A percentile compares a stretch with the other conserved stretches of the same genome.
Conservation (phyloP, 2,329 filamentous ascomycete genomes). For the Berkeleyomyces rouxiae region DNA sequence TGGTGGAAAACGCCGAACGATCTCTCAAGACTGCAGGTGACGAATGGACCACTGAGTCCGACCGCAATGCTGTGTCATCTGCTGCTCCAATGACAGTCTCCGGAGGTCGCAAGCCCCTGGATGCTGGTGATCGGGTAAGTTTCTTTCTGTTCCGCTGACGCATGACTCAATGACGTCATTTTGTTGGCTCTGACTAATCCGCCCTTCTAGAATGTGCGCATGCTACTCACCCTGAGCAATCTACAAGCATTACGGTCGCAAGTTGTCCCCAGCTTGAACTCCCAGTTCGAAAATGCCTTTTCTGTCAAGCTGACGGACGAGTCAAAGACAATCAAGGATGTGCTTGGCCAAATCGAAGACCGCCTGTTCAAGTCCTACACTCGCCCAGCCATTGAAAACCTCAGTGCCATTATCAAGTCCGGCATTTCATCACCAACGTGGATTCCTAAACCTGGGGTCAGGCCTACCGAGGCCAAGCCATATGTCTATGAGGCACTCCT, state of each 20-base stretch:
- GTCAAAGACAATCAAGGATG: constrained; percentile 77
- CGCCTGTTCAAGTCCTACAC: constrained; percentile 89
- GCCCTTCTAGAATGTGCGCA: constrained; percentile 57
- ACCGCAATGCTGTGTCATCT: constrained; percentile 16
- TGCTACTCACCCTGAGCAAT: constrained; percentile 87
- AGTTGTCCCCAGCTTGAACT: constrained; percentile 73
- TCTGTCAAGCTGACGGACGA: constrained; percentile 90
- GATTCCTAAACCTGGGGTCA: constrained; percentile 40
- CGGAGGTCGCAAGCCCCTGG: constrained; percentile 29
- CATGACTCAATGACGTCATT: not conserved
- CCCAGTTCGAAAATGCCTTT: constrained; percentile 85
- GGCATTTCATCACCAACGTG: constrained; percentile 59
- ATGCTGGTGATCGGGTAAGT: constrained; percentile 40
- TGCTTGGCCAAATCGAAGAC: constrained; percentile 76
- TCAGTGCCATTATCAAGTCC: constrained; percentile 52
- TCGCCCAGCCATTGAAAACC: constrained; percentile 50
- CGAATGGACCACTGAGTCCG: constrained; percentile 37
- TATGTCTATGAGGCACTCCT: constrained; percentile 85
- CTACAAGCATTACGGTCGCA: constrained; percentile 67
- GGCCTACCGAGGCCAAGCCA: constrained; percentile 60
- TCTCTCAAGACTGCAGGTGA: constrained; percentile 47
- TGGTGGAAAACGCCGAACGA: constrained; percentile 91
- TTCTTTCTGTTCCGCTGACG: not conserved
- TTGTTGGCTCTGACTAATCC: not conserved
- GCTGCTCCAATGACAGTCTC: constrained; percentile 15